Conservation (phyloP, 1,284 basidiomycete species). For the Phlebopus sp. region DNA sequence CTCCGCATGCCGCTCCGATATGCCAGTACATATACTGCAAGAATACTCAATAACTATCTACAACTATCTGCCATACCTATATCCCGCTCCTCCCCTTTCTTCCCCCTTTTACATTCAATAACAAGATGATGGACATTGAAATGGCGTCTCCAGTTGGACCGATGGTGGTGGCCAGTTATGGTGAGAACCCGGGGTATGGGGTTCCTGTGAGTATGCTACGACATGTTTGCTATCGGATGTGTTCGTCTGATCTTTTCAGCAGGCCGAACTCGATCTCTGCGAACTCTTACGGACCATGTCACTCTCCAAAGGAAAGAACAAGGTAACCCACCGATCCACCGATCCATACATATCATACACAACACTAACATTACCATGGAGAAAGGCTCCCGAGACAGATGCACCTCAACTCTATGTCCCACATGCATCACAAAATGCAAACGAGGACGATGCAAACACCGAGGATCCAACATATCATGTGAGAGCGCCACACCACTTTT, state of each 20-base stretch:
- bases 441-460: constrained; percentile 33
- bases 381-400: constrained; percentile 31
- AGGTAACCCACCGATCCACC: constrained; percentile 28
- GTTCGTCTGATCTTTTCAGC: constrained; percentile 10
- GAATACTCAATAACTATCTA: constrained; percentile 1
- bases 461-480: constrained; percentile 38
- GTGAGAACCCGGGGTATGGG: constrained; percentile 16
- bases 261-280: constrained; percentile 44
- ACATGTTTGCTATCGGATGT: background rate
- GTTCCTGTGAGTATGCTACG: constrained; percentile 19
- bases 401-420: constrained; percentile 19
- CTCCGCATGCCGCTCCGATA: constrained; percentile 24
- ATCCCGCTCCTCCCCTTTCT: background rate
- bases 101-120: constrained; percentile 3
- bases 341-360: background rate
- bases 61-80: constrained; percentile 18
- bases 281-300: constrained; percentile 48
- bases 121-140: constrained; percentile 29
- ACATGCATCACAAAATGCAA: constrained; percentile 29
- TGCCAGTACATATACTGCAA: constrained; percentile 26
- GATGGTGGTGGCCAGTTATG: constrained; percentile 22
- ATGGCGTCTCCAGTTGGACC: constrained; percentile 31
- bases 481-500: background rate
- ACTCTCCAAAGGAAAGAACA: constrained; percentile 33
- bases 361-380: constrained; percentile 25